A percentile compares a stretch with the other conserved stretches of the same genome.
phyloP scores from a whole-genome alignment of 2,329 filamentous ascomycete species.

The Rhynchosporium secalis region DNA sequence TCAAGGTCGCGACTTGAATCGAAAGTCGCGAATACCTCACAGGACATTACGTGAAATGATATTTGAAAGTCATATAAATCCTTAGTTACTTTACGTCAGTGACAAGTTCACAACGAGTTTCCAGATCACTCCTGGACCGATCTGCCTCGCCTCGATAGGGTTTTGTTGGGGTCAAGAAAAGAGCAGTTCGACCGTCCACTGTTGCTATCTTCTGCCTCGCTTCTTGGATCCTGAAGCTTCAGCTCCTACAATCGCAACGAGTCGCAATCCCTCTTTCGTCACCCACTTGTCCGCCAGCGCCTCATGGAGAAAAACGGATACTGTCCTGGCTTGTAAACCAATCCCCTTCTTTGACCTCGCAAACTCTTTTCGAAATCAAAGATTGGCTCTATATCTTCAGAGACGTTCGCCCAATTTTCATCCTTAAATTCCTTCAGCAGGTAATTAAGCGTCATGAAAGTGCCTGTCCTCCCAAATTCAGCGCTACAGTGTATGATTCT shows the following conservation, averaged over 20 bases:
- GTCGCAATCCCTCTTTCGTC: background rate
- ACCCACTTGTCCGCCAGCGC: conserved; percentile 25
- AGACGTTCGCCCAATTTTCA: conserved; percentile 18
- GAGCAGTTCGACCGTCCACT: no score
- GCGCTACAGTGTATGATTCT: conserved; percentile 86
- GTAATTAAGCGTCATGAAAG: conserved; percentile 54
- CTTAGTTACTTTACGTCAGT: no score
- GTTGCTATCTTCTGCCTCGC: background rate
- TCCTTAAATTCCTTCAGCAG: conserved; percentile 24
- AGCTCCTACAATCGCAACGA: background rate
- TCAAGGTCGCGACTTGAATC: background rate
- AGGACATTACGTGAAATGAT: background rate
- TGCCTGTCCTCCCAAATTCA: conserved; percentile 89
- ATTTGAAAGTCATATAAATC: no score
- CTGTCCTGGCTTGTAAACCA: conserved; percentile 24
- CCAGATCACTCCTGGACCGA: no score
- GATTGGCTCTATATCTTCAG: conserved; percentile 22
- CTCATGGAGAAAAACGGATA: conserved; percentile 25
- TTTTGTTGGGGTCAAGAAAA: no score
- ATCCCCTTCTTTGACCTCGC: conserved; percentile 26
- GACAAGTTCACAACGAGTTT: no score
- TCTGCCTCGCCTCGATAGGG: no score
- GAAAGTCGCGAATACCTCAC: background rate
- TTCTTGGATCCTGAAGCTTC: background rate
- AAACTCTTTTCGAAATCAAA: conserved; percentile 26